Percentiles rank a stretch among this genome's conserved stretches.
Evolutionary conservation across 306 rosid genomes (phyloP).

Genomic region (Fagus crenata): DNA sequence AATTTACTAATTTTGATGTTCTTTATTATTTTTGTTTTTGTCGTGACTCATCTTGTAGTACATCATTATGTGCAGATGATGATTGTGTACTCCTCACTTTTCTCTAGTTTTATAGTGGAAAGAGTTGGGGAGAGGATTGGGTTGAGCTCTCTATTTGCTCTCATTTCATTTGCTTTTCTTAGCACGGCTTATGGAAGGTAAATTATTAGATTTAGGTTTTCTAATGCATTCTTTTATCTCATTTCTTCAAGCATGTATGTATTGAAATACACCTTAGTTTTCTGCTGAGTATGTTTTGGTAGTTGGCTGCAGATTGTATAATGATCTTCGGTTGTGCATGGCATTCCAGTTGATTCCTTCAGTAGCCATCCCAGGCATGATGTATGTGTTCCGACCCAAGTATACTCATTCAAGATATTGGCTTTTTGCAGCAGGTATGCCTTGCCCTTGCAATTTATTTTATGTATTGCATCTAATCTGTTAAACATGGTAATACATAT

Average conservation of each 20-base stretch:
- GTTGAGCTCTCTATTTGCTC: conserved; percentile 43
- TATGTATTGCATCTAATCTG: conserved; percentile 1
- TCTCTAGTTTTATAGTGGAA: conserved; percentile 56
- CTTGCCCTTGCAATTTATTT: conserved; percentile 6
- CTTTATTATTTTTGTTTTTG: neutral
- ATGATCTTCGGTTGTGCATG: conserved; percentile 56
- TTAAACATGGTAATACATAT: neutral
- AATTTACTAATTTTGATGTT: neutral
- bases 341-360: conserved; percentile 59
- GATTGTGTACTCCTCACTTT: conserved; percentile 59
- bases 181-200: conserved; percentile 52
- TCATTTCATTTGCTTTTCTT: conserved; percentile 43
- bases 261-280: conserved; percentile 24
- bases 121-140: conserved; percentile 55
- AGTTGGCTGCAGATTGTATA: conserved; percentile 50
- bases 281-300: conserved; percentile 42
- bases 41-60: neutral
- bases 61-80: conserved; percentile 55
- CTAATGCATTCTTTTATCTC: conserved; percentile 9
- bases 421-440: conserved; percentile 57
- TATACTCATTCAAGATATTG: conserved; percentile 65
- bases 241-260: conserved; percentile 12
- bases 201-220: conserved; percentile 5
- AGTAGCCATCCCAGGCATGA: conserved; percentile 49
- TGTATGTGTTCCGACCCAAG: conserved; percentile 45